Evolutionary conservation across 2,329 filamentous ascomycete genomes (phyloP), one percentile per base, ranked within the genome.

Genomic region (Ceratocystis destructans): DNA sequence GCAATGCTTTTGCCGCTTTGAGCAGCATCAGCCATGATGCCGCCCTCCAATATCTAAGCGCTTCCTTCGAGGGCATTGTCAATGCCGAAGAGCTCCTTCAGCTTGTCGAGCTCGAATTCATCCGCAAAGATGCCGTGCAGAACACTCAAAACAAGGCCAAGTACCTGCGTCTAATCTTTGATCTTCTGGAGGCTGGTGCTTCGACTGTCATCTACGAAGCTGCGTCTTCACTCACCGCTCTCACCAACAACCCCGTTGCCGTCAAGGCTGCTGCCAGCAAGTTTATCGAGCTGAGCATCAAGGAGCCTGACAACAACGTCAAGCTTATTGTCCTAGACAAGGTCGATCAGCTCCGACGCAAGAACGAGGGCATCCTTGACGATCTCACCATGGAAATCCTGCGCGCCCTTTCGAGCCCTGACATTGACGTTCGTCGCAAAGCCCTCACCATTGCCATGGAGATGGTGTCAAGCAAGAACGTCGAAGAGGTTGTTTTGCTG

Each of bases 391-490:
- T 99, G 94, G 94, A 99, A 75, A 92, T 97, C 66, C 81, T 99
- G 59, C 89, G 94, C 65, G 94, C 96, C 20, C 82, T 99, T 44
- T 95, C 92, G 12, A 96, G 92, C 74, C 89, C 94, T 25, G 94
- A 99, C 77, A 88, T 99, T 70, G 94, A 97, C 73, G 94, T 99
- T 64, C 87, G 94, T 72, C 87, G 87, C 76, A 97, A 97, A 77
- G 91, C 93, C 17, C 83, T 99, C 33, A 82, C 84, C 66, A 89
- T 99, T 72, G 92, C 92, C 12, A 80, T 99, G 75, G 92, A 96
- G 70, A 97, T 99, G 94, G 90, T 99, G 4, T 94, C 93, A 0
- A 96, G 92, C 83, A 96, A 96, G 79, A 99, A 99, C 70, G 92
- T 99, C 5, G 94, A 97, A 74, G 94, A 99, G 73, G 94, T 99